Conservation (phyloP, 2,329 filamentous ascomycete species). For the Balansia obtecta region DNA sequence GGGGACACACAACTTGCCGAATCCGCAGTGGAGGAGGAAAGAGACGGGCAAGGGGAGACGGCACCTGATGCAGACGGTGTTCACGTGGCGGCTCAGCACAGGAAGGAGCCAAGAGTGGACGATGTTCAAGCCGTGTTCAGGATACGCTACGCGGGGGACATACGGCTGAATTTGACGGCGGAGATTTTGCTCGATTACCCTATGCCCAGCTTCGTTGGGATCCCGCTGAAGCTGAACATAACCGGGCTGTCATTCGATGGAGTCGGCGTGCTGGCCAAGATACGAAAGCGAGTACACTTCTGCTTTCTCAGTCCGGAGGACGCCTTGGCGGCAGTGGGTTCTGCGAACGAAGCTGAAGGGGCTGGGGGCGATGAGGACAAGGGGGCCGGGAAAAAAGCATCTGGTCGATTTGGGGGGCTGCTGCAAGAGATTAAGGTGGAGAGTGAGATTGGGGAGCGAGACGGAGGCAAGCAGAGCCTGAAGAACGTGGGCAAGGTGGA, state of each 20-base stretch:
- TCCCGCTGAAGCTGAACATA: slow-evolving; percentile 88
- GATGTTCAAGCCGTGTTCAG: slow-evolving; percentile 90
- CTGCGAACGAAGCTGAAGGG: slow-evolving; percentile 24
- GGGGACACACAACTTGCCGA: slow-evolving; percentile 31
- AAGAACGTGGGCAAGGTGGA: slow-evolving; percentile 99
- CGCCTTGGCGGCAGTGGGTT: slow-evolving; percentile 58
- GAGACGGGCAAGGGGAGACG: slow-evolving; percentile 16
- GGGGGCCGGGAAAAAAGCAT: slow-evolving; percentile 16
- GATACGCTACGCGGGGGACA: slow-evolving; percentile 77
- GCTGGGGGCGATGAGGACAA: slow-evolving; percentile 10
- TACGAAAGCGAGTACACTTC: slow-evolving; percentile 79
- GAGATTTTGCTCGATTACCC: slow-evolving; percentile 96
- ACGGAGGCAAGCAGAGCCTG: slow-evolving; percentile 82
- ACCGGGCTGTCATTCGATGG: slow-evolving; percentile 93
- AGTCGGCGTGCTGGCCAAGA: slow-evolving; percentile 82
- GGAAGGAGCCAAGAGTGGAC: slow-evolving; percentile 64
- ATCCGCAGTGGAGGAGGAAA: slow-evolving; percentile 27
- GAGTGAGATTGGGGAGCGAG: slow-evolving; percentile 90
- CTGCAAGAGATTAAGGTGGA: slow-evolving; percentile 91
- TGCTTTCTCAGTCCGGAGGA: slow-evolving; percentile 92
- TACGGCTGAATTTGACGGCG: slow-evolving; percentile 79
- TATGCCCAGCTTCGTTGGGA: slow-evolving; percentile 95
- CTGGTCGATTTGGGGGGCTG: slow-evolving; percentile 51
- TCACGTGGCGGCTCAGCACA: slow-evolving; percentile 12
- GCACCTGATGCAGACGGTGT: slow-evolving; percentile 17